Evolutionary conservation across 352 stramenopile species (phyloP).

Genomic region (Phytophthora citrophthora): DNA sequence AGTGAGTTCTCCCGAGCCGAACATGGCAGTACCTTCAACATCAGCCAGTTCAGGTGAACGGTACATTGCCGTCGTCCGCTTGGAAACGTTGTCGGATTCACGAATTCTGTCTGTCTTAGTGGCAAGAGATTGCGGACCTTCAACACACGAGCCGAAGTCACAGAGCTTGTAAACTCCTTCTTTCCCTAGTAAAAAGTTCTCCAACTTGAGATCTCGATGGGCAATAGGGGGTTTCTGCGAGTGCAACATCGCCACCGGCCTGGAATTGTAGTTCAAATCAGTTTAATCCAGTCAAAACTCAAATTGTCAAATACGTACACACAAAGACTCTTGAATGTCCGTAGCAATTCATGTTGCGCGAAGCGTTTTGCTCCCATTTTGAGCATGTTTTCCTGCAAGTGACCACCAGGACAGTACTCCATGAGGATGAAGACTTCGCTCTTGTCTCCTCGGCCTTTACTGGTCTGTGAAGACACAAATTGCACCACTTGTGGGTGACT

Average conservation of each 20-base stretch:
- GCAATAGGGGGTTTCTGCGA: conserved; percentile 90
- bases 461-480: conserved; percentile 63
- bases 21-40: conserved; percentile 91
- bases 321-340: conserved; percentile 75
- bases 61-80: conserved; percentile 98
- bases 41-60: conserved; percentile 97
- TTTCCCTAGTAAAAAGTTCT: conserved; percentile 95
- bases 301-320: conserved; percentile 48
- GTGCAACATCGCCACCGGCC: conserved; percentile 69
- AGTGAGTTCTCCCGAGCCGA: conserved; percentile 91
- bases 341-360: conserved; percentile 66
- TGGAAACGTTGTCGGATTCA: conserved; percentile 95
- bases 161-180: conserved; percentile 95
- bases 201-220: conserved; percentile 97
- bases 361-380: conserved; percentile 84
- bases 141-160: conserved; percentile 94
- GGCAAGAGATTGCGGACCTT: conserved; percentile 73
- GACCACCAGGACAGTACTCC: conserved; percentile 95
- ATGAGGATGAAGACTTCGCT: conserved; percentile 96
- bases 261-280: conserved; percentile 16
- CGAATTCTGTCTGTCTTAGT: conserved; percentile 86
- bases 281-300: no score
- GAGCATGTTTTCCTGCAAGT: conserved; percentile 94
- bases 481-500: conserved; percentile 72
- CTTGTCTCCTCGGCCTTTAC: conserved; percentile 46